phyloP scores from a whole-genome alignment of 768 basidiomycete species.

The Trametes cingulata region DNA sequence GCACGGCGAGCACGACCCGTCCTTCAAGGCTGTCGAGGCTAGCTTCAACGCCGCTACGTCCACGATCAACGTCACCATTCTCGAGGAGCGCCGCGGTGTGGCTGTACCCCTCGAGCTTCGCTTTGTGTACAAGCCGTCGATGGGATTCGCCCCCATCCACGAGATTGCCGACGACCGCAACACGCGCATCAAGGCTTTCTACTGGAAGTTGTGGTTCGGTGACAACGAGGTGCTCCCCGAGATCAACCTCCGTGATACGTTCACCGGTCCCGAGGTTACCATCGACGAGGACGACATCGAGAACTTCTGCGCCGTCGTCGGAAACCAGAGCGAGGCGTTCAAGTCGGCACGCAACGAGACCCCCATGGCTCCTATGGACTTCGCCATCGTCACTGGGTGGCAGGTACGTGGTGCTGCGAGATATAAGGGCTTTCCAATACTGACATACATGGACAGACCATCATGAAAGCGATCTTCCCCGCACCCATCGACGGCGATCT shows the following conservation, averaged over 20 bases:
- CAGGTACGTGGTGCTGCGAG: conserved; percentile 66
- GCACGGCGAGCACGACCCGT: conserved; percentile 64
- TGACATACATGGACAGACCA: conserved; percentile 60
- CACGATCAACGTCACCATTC: conserved; percentile 70
- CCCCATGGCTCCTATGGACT: conserved; percentile 95
- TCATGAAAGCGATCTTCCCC: conserved; percentile 99
- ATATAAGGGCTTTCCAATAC: not conserved
- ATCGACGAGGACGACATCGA: conserved; percentile 80
- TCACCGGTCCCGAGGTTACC: conserved; percentile 83
- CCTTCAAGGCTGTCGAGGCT: conserved; percentile 85
- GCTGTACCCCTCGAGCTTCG: conserved; percentile 80
- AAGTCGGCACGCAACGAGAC: conserved; percentile 69
- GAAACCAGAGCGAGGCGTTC: conserved; percentile 91
- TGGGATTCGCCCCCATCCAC: conserved; percentile 91
- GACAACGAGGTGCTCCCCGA: conserved; percentile 74
- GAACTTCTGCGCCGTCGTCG: conserved; percentile 89
- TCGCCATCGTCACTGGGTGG: conserved; percentile 98
- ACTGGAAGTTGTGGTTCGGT: conserved; percentile 98
- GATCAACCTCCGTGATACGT: conserved; percentile 80
- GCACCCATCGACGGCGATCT: conserved; percentile 88
- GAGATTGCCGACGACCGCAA: conserved; percentile 85
- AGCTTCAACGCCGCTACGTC: conserved; percentile 52
- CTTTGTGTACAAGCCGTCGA: conserved; percentile 85
- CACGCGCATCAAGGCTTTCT: conserved; percentile 91
- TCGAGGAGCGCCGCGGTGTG: conserved; percentile 76